Conservation (phyloP, 768 basidiomycete genomes). For the Leucocoprinus leucothites region DNA sequence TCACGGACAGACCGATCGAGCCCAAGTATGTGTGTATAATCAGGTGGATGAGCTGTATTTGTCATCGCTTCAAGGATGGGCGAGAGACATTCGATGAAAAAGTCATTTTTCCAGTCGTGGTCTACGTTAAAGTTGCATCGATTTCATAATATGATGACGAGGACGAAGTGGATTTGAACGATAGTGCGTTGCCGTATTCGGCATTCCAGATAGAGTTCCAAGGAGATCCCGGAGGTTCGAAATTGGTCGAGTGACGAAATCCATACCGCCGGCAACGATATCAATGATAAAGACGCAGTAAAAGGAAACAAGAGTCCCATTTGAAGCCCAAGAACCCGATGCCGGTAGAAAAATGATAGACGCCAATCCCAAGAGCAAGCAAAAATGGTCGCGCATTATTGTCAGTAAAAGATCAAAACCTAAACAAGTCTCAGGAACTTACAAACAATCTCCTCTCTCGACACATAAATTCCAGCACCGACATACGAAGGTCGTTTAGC, state of each 20-base stretch:
- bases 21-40: conserved; percentile 47
- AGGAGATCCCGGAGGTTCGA: neutral
- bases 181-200: neutral
- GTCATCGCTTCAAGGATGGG: conserved; percentile 61
- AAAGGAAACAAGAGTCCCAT: neutral
- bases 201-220: neutral
- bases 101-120: conserved; percentile 69
- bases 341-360: neutral
- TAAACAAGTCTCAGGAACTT: conserved; percentile 18
- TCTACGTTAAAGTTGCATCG: conserved; percentile 33
- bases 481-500: conserved; percentile 50
- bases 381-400: neutral
- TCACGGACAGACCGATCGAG: conserved; percentile 56
- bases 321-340: neutral
- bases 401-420: neutral
- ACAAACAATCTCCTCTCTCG: conserved; percentile 51
- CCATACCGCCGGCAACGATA: neutral
- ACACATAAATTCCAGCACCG: conserved; percentile 43
- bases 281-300: neutral
- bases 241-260: neutral
- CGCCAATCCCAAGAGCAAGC: neutral
- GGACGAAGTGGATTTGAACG: neutral
- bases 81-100: conserved; percentile 60
- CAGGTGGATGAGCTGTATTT: conserved; percentile 41
- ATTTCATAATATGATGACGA: neutral